Evolutionary conservation across 352 stramenopile genomes (phyloP).

Genomic region (Globisporangium sylvaticum): DNA sequence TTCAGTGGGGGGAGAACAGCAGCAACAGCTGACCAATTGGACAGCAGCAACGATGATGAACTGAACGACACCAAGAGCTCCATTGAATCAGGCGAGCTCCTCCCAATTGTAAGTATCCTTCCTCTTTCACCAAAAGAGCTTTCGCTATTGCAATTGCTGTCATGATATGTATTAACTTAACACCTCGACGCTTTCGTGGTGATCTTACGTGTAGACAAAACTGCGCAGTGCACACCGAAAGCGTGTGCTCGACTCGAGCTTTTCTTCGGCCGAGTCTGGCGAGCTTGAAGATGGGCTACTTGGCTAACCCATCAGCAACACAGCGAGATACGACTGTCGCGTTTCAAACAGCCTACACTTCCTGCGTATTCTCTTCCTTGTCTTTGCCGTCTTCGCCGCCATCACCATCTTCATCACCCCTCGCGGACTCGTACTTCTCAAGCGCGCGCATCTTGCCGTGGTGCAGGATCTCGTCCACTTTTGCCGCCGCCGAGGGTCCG

Average conservation of each 20-base stretch:
- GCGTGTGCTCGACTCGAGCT: constrained; percentile 16
- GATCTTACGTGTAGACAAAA: constrained; percentile 17
- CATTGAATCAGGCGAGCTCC: constrained; percentile 54
- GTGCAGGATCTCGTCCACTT: constrained; percentile 36
- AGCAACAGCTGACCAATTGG: constrained; percentile 1
- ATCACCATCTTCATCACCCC: not conserved
- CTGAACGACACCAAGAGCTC: constrained; percentile 23
- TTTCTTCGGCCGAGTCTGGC: constrained; percentile 35
- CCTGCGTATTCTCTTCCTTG: constrained; percentile 1
- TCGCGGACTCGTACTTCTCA: constrained; percentile 15
- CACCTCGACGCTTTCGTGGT: not conserved
- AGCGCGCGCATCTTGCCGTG: constrained; percentile 32
- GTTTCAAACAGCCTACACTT: not conserved
- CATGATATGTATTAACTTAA: not conserved
- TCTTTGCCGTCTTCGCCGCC: not conserved
- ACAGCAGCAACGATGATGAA: not conserved
- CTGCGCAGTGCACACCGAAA: constrained; percentile 18
- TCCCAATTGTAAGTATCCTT: constrained; percentile 23
- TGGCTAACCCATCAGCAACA: not conserved
- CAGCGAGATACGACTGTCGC: not conserved
- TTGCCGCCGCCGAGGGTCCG: constrained; percentile 27
- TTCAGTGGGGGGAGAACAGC: not conserved
- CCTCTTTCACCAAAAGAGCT: not conserved
- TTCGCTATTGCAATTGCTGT: not conserved
- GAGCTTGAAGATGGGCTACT: constrained; percentile 27